Evolutionary conservation across 768 basidiomycete genomes (phyloP).

Genomic region (Leccinum arenicola): DNA sequence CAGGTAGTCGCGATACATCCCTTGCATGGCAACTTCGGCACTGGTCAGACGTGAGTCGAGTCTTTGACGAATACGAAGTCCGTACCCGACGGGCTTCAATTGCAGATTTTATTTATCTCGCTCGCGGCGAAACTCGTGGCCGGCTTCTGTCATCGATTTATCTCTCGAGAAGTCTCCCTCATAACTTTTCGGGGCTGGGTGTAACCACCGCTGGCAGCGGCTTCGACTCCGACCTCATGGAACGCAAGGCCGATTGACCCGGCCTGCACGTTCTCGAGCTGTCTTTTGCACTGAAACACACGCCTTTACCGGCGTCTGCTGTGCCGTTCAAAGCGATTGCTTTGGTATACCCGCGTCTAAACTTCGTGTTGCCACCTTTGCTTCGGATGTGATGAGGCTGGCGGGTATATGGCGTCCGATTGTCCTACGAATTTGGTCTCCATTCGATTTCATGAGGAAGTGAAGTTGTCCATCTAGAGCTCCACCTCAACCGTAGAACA

Average conservation of each 20-base stretch:
- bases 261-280: not conserved
- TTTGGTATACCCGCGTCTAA: not conserved
- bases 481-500: not conserved
- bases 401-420: not conserved
- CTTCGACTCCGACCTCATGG: not conserved
- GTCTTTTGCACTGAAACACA: not conserved
- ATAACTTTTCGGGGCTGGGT: not conserved
- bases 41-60: not conserved
- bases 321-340: not conserved
- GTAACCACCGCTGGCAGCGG: not conserved
- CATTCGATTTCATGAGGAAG: not conserved
- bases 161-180: not conserved
- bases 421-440: not conserved
- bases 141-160: not conserved
- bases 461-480: not conserved
- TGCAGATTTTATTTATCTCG: not conserved
- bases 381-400: not conserved
- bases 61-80: not conserved
- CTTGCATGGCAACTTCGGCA: not conserved
- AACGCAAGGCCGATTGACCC: not conserved
- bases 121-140: not conserved
- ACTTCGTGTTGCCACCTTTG: not conserved
- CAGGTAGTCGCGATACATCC: not conserved
- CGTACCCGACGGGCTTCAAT: not conserved
- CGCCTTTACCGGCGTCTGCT: not conserved